These are phyloP conservation scores for Cryomyces antarcticus DNA, from an alignment of 495 filamentous ascomycete species.

Conservation along the genomic window DNA sequence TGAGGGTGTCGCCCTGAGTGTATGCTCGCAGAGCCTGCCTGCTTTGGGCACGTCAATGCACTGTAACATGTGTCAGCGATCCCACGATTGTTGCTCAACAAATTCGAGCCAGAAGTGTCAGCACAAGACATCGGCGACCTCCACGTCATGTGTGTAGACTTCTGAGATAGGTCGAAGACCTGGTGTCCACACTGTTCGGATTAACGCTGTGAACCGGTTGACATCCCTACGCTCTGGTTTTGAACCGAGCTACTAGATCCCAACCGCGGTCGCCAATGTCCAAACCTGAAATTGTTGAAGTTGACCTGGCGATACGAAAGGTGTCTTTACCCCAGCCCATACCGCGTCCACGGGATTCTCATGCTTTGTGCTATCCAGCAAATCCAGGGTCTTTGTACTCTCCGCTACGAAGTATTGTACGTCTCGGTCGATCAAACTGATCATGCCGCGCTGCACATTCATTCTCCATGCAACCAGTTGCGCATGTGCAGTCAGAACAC, in stretches of 20 bases:
- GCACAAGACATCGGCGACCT: too few species aligned
- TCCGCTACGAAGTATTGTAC: constrained; percentile 36
- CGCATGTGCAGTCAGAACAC: constrained; percentile 5
- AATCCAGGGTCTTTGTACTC: constrained; percentile 23
- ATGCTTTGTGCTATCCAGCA: constrained; percentile 15
- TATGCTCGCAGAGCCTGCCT: constrained; percentile 26
- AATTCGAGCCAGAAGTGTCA: too few species aligned
- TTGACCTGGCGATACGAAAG: not conserved
- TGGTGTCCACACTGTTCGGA: too few species aligned
- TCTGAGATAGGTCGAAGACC: too few species aligned
- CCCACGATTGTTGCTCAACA: not conserved
- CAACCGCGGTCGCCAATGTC: too few species aligned
- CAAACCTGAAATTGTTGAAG: too few species aligned
- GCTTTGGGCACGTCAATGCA: constrained; percentile 21
- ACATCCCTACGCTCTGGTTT: too few species aligned
- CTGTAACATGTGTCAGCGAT: not conserved
- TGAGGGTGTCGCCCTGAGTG: not conserved
- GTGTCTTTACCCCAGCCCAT: constrained; percentile 18
- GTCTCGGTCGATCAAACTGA: constrained; percentile 20
- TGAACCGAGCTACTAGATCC: too few species aligned
- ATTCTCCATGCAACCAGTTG: constrained; percentile 9
- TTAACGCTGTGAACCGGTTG: too few species aligned
- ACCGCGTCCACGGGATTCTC: constrained; percentile 21
- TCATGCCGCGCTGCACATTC: constrained; percentile 8
- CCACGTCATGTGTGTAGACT: too few species aligned